Evolutionary conservation across 805 yeast genomes (phyloP), one percentile per base, ranked within the genome.

Genomic region (Monosporozyma servazzii): DNA sequence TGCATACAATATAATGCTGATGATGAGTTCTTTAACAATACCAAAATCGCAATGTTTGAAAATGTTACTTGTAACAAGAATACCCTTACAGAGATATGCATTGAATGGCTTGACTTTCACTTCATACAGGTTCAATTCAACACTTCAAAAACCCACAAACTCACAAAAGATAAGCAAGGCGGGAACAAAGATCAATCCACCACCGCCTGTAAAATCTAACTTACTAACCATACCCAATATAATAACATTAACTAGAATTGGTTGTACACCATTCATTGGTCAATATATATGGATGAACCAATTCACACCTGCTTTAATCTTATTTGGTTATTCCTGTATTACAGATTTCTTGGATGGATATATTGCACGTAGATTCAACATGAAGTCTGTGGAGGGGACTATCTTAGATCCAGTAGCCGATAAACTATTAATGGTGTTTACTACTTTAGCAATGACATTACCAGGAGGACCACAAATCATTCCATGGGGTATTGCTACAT

Each of bases 331-430:
- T 61, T 89, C 97, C 0, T 85, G 97, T 56, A 65, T 89, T 3
- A 91, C 99, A 0, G 99, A 93, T 66, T 84, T 87, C 56, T 69
- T 90, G 21, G 99, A 93, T 67, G 99, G 99, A 0, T 86, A 70
- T 61, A 80, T 95, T 55, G 99, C 99, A 4, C 75, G 99, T 51
- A 77, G 70, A 53, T 91, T 68, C 72, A 81, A 88, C 51, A 72
- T 85, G 76, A 78, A 81, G 60, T 82, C 96, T 1, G 83, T 86
- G 1, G 78, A 89, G 6, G 99, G 99, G 0, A 84, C 96, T 0
- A 82, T 93, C 15, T 72, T 95, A 33, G 99, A 93, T 62, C 99
- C 99, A 0, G 75, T 88, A 71, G 99, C 99, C 0, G 99, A 93
- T 65, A 93, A 93, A 65, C 73, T 86, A 15, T 73, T 93, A 46